phyloP scores from a whole-genome alignment of 2,329 filamentous ascomycete species.

The Huntiella abstrusa region DNA sequence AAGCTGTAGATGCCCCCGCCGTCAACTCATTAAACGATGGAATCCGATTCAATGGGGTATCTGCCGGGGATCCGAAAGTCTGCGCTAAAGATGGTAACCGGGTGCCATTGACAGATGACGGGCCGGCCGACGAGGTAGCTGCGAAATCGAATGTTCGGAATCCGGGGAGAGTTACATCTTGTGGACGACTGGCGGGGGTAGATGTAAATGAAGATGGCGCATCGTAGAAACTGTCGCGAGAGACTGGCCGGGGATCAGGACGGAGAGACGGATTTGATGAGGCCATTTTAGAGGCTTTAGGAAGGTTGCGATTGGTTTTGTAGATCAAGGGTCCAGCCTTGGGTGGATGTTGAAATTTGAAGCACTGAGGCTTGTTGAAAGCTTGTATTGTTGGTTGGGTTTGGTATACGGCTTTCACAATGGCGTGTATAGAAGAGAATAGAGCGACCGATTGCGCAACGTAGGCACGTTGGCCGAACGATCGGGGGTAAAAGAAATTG shows the following conservation, averaged over 20 bases:
- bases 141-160: conserved; percentile 7
- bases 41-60: conserved; percentile 2
- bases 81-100: conserved; percentile 6
- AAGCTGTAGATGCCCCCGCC: conserved; percentile 5
- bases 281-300: not conserved
- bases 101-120: conserved; percentile 1
- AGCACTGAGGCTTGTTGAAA: too few species aligned
- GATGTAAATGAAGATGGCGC: not conserved
- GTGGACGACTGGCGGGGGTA: not conserved
- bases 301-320: not conserved
- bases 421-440: too few species aligned
- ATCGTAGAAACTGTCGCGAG: not conserved
- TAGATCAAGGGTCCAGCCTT: not conserved
- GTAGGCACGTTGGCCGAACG: not conserved
- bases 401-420: too few species aligned
- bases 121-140: not conserved
- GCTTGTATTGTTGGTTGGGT: too few species aligned
- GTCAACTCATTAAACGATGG: conserved; percentile 7
- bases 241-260: not conserved
- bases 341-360: too few species aligned
- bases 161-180: conserved; percentile 5
- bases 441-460: too few species aligned
- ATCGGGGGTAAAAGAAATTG: not conserved
- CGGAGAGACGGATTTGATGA: not conserved
- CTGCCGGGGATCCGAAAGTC: conserved; percentile 3